phyloP scores from a whole-genome alignment of 805 yeast species.

The Metschnikowia matae region DNA sequence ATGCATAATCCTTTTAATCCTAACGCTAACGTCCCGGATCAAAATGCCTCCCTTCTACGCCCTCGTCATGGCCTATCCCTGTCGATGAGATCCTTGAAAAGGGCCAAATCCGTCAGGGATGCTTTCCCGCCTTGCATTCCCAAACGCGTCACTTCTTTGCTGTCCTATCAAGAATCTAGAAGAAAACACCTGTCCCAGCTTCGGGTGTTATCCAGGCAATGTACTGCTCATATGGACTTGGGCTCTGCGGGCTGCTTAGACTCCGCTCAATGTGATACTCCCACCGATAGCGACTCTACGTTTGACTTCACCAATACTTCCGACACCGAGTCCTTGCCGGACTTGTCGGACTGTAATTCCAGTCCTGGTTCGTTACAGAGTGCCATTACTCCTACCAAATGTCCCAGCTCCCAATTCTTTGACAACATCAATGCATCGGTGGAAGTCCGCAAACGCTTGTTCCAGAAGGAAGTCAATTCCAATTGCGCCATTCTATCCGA shows the following conservation, averaged over 20 bases:
- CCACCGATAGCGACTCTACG: background rate
- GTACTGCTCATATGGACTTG: background rate
- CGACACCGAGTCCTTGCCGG: slow-evolving; percentile 38
- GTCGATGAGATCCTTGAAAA: slow-evolving; percentile 5
- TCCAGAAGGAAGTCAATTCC: background rate
- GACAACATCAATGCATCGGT: background rate
- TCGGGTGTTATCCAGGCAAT: slow-evolving; percentile 1
- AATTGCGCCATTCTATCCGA: background rate
- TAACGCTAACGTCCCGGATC: background rate
- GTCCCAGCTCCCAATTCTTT: slow-evolving; percentile 4
- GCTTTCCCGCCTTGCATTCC: slow-evolving; percentile 10
- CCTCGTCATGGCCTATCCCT: background rate
- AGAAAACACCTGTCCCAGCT: background rate
- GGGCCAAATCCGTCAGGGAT: slow-evolving; percentile 13
- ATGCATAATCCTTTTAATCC: slow-evolving; percentile 2
- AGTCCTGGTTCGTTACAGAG: slow-evolving; percentile 6
- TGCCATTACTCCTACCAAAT: slow-evolving; percentile 15
- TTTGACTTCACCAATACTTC: slow-evolving; percentile 10
- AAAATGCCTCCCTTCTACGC: background rate
- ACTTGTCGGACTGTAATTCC: slow-evolving; percentile 30
- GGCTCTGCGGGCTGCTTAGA: background rate
- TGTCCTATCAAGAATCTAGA: background rate
- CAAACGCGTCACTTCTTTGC: background rate
- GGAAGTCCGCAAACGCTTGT: slow-evolving; percentile 2
- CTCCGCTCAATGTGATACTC: background rate